Evolutionary conservation across 345 rosid genomes (phyloP).

Genomic region (Populus deltoides): DNA sequence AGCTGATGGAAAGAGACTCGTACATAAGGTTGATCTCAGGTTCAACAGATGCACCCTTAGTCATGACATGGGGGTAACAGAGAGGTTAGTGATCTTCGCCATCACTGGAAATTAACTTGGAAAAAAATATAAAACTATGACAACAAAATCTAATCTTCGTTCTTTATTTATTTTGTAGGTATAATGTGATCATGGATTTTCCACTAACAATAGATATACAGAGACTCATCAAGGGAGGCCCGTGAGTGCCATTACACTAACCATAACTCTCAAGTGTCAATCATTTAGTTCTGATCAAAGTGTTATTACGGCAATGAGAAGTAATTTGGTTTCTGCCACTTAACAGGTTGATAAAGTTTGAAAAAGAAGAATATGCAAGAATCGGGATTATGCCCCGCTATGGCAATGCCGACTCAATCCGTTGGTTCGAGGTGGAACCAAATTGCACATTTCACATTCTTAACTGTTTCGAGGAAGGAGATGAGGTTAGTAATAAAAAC

Average conservation of each 20-base stretch:
- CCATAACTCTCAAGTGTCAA: not conserved
- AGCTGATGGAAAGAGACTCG: conserved; percentile 23
- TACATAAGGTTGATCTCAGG: conserved; percentile 24
- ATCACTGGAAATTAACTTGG: not conserved
- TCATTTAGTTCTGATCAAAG: not conserved
- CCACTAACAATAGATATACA: conserved; percentile 35
- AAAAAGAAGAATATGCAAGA: conserved; percentile 35
- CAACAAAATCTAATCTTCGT: not conserved
- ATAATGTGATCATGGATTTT: conserved; percentile 45
- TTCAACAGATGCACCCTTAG: conserved; percentile 20
- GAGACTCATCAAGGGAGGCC: conserved; percentile 43
- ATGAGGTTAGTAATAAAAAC: conserved; percentile 28
- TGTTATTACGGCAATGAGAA: not conserved
- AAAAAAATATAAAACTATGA: not conserved
- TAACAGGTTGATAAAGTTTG: conserved; percentile 29
- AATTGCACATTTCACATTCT: conserved; percentile 39
- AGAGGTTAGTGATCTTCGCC: conserved; percentile 12
- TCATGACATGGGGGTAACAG: conserved; percentile 43
- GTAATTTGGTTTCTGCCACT: not conserved
- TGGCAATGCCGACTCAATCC: conserved; percentile 38
- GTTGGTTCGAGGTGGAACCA: conserved; percentile 43
- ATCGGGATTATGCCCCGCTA: conserved; percentile 52
- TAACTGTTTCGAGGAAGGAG: conserved; percentile 44
- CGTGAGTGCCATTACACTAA: conserved; percentile 35
- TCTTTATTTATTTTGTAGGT: conserved; percentile 18